These are phyloP conservation scores for Helotiales sp. DNA, from an alignment of 2,329 filamentous ascomycete species.

Conservation along the genomic window DNA sequence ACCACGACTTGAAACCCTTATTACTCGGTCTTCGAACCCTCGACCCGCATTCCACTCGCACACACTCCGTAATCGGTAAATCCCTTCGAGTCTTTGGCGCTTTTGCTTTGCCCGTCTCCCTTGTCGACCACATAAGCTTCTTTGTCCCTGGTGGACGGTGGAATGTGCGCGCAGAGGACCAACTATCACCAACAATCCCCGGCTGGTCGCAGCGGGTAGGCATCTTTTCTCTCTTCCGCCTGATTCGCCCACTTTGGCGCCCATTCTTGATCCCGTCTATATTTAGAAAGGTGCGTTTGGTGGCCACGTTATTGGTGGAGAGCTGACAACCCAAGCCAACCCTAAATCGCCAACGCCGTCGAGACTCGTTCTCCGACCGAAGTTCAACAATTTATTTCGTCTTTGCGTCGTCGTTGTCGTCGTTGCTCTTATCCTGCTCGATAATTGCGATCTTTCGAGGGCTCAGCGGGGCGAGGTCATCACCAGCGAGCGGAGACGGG, in stretches of 20 bases:
- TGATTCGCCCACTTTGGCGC: too few species aligned
- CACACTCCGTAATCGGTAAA: conserved; percentile 9
- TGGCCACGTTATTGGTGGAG: conserved; percentile 20
- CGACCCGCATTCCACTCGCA: background rate
- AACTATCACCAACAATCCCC: background rate
- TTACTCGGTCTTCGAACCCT: background rate
- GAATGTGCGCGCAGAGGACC: conserved; percentile 13
- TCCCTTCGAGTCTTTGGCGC: background rate
- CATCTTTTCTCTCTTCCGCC: too few species aligned
- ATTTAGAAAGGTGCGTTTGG: conserved; percentile 22
- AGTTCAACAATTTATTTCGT: conserved; percentile 16
- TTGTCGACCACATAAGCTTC: conserved; percentile 9
- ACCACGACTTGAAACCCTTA: background rate
- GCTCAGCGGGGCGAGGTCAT: conserved; percentile 16
- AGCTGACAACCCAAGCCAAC: conserved; percentile 21
- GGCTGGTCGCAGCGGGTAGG: conserved; percentile 17
- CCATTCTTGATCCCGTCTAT: too few species aligned
- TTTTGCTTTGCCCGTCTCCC: background rate
- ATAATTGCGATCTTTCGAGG: conserved; percentile 12
- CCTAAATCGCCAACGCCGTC: conserved; percentile 22
- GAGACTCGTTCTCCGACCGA: conserved; percentile 20
- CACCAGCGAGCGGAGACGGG: conserved; percentile 2
- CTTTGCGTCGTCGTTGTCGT: conserved; percentile 5
- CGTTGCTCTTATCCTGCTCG: conserved; percentile 15
- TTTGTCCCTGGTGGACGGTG: conserved; percentile 23